Base-by-base conservation (phyloP, 495 filamentous ascomycete genomes). In the Neurospora tetraspora region DNA sequence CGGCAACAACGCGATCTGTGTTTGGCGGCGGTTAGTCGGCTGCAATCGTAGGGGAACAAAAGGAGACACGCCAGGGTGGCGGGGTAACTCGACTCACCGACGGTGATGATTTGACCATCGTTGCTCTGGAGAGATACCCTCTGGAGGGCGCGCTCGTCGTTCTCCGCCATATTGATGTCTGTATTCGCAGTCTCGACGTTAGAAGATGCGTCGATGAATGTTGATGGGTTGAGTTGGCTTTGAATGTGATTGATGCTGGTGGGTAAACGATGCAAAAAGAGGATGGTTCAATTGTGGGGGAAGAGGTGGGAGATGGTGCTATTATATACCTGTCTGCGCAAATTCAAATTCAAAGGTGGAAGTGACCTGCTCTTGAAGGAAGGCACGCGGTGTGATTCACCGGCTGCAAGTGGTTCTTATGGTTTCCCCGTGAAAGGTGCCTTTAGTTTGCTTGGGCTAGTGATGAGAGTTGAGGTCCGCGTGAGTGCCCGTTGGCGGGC, bases 1-100 rank as follows among this genome's bases (percentile, higher is more conserved):
- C 94, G 68, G 93, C 94, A 69, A 97, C 91, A 37, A 88, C 84
- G 74, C 93, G 92, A 70, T 96, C 95, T 80, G 61, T 34, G 12
- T 34, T 65, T 65, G 11, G 39, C 59, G 9, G 0, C 2, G 45
- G 39, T 75, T 69, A 39, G 71, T 73, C 45, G 74, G 71, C 43
- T 39, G 47, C 10, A 5, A 14, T 27, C 47, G 11, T 5, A 68
- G 20, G 14, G 20, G 23, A 27, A 27, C 10, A 20, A 59, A 20
- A 68, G 39, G n/a, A 42, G 38, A 16, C 31, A 39, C 9, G 42
- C 20, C 9, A 31, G 12, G 12, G 73, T 76, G 72, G 75, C 42
- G 71, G 38, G 47, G 45, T 12, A 39, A 65, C 18, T 61, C 45
- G 68, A 72, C 73, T 31, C 70, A 76, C 73, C 75, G 72, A 79